phyloP scores from a whole-genome alignment of 1,284 basidiomycete species.

The Schizopora paradoxa region DNA sequence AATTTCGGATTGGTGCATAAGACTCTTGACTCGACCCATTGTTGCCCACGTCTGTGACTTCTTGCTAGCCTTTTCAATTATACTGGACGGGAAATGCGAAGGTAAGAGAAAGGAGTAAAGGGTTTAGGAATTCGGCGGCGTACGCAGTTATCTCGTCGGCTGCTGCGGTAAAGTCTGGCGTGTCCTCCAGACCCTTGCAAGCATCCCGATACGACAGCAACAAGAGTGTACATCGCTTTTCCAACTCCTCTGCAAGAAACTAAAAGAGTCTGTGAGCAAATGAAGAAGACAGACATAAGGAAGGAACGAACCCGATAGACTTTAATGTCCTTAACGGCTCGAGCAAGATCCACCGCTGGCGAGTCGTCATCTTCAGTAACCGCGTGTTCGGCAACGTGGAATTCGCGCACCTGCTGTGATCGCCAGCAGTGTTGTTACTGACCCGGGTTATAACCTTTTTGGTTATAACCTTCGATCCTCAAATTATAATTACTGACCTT shows the following conservation, averaged over 20 bases:
- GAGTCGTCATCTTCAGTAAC: too few species aligned
- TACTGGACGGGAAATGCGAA: slow-evolving; percentile 23
- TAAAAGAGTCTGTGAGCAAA: slow-evolving; percentile 3
- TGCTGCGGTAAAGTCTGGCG: slow-evolving; percentile 25
- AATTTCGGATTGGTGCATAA: slow-evolving; percentile 36
- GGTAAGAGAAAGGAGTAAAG: too few species aligned
- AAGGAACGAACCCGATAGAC: slow-evolving; percentile 32
- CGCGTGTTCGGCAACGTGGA: too few species aligned
- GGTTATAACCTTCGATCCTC: too few species aligned
- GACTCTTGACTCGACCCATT: slow-evolving; percentile 33
- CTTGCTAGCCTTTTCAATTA: slow-evolving; percentile 29
- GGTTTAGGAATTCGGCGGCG: too few species aligned
- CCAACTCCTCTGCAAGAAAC: slow-evolving; percentile 29
- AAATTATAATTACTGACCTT: too few species aligned
- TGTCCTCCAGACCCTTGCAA: slow-evolving; percentile 31
- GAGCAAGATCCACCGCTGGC: slow-evolving; percentile 10
- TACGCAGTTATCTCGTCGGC: slow-evolving; percentile 36
- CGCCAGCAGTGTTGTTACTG: too few species aligned
- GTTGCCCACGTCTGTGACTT: slow-evolving; percentile 35
- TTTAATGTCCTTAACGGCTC: slow-evolving; percentile 30
- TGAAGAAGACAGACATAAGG: neutral
- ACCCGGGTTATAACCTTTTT: too few species aligned
- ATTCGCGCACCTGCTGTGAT: too few species aligned
- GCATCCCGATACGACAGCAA: slow-evolving; percentile 32
- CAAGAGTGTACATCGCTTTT: slow-evolving; percentile 30